phyloP scores from a whole-genome alignment of 164 flowering plant genomes.

The Aristolochia californica region DNA sequence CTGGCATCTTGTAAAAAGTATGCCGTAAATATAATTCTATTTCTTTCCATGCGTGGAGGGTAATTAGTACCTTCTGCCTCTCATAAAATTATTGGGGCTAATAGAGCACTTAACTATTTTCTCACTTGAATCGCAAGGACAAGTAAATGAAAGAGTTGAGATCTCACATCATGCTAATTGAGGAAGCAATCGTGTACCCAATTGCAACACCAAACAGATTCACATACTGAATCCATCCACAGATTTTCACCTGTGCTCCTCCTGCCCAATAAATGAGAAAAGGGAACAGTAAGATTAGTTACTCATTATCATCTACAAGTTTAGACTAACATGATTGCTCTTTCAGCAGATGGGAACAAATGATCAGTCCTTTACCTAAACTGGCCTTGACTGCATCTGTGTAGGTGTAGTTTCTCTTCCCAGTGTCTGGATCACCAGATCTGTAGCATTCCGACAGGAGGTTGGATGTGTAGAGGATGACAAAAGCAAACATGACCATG shows the following conservation, averaged over 20 bases:
- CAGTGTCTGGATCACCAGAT: constrained; percentile 38
- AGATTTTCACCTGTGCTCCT: constrained; percentile 37
- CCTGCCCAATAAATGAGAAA: constrained; percentile 14
- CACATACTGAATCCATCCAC: constrained; percentile 55
- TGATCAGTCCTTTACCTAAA: constrained; percentile 26
- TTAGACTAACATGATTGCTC: too few species aligned
- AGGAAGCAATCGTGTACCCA: constrained; percentile 70
- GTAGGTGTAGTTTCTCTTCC: constrained; percentile 51
- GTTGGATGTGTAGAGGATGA: constrained; percentile 40
- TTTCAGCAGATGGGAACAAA: too few species aligned
- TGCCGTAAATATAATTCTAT: too few species aligned
- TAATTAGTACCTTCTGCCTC: too few species aligned
- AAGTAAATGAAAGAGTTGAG: too few species aligned
- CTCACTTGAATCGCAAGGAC: too few species aligned
- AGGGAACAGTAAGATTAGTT: neutral
- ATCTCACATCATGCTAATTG: constrained; percentile 68
- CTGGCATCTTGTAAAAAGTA: too few species aligned
- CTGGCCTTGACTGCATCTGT: constrained; percentile 52
- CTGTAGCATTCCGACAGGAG: constrained; percentile 46
- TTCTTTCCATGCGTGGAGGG: too few species aligned
- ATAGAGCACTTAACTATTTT: neutral
- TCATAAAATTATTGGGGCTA: neutral
- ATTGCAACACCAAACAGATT: constrained; percentile 60
- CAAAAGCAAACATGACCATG: constrained; percentile 36
- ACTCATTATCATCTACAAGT: neutral